Base-by-base conservation (phyloP, 805 yeast genomes). In the Wickerhamiella vanderwaltii region DNA sequence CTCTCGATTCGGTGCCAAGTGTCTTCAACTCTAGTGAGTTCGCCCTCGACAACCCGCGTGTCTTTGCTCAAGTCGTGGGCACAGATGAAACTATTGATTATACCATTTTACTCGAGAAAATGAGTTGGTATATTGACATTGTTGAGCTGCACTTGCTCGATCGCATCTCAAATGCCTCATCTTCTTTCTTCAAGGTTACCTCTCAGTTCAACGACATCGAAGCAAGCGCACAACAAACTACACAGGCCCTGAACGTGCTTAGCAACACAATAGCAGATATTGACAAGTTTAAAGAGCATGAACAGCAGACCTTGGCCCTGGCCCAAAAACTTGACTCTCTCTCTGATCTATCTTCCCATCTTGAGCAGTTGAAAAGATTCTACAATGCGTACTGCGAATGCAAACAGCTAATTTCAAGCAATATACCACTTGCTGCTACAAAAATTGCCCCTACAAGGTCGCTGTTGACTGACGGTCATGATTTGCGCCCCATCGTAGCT, bases 41-140 rank as follows among this genome's bases (percentile, higher is more conserved):
- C 60, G 68, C 83, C 48, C 66, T 91, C 29, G 96, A 91, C 51
- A 85, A 91, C 56, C 95, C 95, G 5, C 68, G 95, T 43, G 69
- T 78, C 1, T 88, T 88, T 58, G 75, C 77, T 43, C 66, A 72
- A 45, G 94, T 87, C 2, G 68, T 81, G 11, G 85, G 77, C 33
- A 25, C 44, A 3, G 61, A 55, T 26, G 52, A 58, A 32, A 55
- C 52, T 23, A 52, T 50, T 17, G 47, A 43, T 23, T 43, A 32
- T 20, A 39, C 75, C 7, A 62, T 67, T 17, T 58, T 87, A 13
- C 94, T 80, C 53, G 94, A 85, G 33, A 77, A 75, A 54, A 63
- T 88, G 25, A 81, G 91, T 3, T 76, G 77, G 60, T 85, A 86
- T 54, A 65, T 91, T 43, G 97, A 91, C 56, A 68, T 76, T 0